Percentiles rank a stretch among this genome's conserved stretches.
Evolutionary conservation across 2,329 filamentous ascomycete species (phyloP).

Genomic region (Talaromyces sp.): DNA sequence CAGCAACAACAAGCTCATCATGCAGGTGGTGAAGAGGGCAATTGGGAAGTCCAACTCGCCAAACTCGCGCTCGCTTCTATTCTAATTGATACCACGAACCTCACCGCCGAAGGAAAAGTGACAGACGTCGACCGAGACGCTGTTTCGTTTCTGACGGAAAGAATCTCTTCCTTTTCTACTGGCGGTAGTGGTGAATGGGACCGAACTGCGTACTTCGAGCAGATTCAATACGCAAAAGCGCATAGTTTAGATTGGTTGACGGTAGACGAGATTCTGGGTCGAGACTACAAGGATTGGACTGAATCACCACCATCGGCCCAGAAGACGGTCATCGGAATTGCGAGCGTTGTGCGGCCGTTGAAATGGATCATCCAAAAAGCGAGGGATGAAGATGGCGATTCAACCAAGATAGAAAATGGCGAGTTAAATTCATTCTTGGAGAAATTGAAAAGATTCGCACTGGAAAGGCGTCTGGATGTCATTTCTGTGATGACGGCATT

Average conservation of each 20-base stretch:
- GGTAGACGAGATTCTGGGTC: constrained; percentile 55
- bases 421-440: constrained; percentile 37
- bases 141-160: constrained; percentile 52
- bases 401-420: background rate
- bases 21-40: constrained; percentile 39
- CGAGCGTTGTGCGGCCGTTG: constrained; percentile 56
- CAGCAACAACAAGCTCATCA: background rate
- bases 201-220: constrained; percentile 49
- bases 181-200: constrained; percentile 39
- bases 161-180: constrained; percentile 37
- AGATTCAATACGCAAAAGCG: constrained; percentile 54
- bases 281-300: constrained; percentile 64
- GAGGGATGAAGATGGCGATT: constrained; percentile 2
- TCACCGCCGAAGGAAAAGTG: constrained; percentile 44
- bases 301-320: constrained; percentile 28
- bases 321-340: constrained; percentile 53
- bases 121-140: constrained; percentile 49
- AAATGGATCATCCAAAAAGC: constrained; percentile 54
- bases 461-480: constrained; percentile 48
- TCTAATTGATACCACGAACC: constrained; percentile 45
- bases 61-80: constrained; percentile 42
- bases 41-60: constrained; percentile 30
- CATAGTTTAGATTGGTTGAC: constrained; percentile 53
- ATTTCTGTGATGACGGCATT: constrained; percentile 61
- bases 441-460: constrained; percentile 46